Conservation (phyloP, 345 rosid species). For the Eucalyptus lansdowneana region DNA sequence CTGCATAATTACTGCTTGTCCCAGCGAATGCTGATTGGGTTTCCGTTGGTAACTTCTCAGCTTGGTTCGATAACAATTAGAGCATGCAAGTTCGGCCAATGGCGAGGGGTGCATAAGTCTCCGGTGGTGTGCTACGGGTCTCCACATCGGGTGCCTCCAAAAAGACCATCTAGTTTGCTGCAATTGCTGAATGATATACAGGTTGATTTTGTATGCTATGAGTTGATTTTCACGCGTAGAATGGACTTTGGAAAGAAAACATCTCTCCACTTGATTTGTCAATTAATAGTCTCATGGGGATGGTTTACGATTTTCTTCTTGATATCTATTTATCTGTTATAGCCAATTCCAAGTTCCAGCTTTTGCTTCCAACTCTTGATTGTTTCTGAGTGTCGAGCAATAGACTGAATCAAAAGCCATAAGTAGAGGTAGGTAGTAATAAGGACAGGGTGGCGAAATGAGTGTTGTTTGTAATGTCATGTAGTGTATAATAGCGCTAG, state of each 20-base stretch:
- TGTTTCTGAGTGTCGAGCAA: not conserved
- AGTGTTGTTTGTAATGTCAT: not conserved
- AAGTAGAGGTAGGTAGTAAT: not conserved
- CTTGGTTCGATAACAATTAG: constrained; percentile 15
- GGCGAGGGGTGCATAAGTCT: constrained; percentile 34
- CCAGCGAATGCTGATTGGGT: not conserved
- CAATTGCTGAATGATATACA: constrained; percentile 64
- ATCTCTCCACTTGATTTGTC: not conserved
- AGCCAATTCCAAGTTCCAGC: not conserved
- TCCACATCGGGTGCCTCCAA: constrained; percentile 81
- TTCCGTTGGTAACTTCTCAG: constrained; percentile 7
- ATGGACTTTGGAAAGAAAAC: not conserved
- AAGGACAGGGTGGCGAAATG: not conserved
- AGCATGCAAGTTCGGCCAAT: not conserved
- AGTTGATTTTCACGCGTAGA: not conserved
- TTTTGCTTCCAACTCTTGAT: not conserved
- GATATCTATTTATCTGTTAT: not conserved
- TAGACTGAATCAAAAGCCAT: not conserved
- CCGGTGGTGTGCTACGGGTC: constrained; percentile 79
- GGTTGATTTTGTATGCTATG: constrained; percentile 19
- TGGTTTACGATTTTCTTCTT: not conserved
- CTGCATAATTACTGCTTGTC: not conserved
- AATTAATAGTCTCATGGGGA: not conserved
- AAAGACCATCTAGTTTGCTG: constrained; percentile 74
- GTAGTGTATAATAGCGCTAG: not conserved